Base-by-base conservation (phyloP, 176 grass and related monocot species). In the Musa itinerans region DNA sequence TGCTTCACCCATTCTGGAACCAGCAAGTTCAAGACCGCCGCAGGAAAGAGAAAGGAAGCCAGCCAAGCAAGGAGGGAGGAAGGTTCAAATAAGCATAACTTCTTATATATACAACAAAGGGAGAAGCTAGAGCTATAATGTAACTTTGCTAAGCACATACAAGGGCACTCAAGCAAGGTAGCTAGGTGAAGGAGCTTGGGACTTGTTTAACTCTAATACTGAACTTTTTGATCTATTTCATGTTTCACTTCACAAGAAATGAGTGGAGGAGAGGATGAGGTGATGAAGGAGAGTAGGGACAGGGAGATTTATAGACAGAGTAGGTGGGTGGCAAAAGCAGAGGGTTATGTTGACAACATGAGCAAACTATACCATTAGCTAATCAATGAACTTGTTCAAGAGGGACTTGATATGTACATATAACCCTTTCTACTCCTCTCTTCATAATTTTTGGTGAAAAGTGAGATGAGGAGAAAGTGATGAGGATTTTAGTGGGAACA, bases 291-390 rank as follows among this genome's bases (percentile, higher is more conserved):
- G 50, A 65, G 77, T 71, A 55, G 66, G 69, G 25, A 19, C 1
- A 24, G 65, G 68, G 65, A 34, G 52, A 77, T 84, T 85, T 93
- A 87, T 87, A 86, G 76, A 79, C 84, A 65, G 54, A 26, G 7
- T 74, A 34, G 16, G 54, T 52, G 29, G 71, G 65, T 50, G 71
- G 61, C 53, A 82, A 78, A 81, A 77, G 58, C 49, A 67, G 73
- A 69, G 69, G 1, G 26, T 56, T 53, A 75, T 25, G 29, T 63
- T 34, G 48, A 78, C 75, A 83, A 71, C 19, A 49, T 25, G 22
- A 81, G 67, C 43, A 70, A 77, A 78, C 49, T 10, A 29, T 20
- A 64, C 50, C 48, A 48, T 15, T 65, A 66, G 64, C 16, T 52
- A 72, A 69, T 65, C 34, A 43, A 43, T 5, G 4, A 43, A 43